Evolutionary conservation across 495 filamentous ascomycete species (phyloP), one percentile per base, ranked within the genome.

Genomic region (Talaromyces proteolyticus): DNA sequence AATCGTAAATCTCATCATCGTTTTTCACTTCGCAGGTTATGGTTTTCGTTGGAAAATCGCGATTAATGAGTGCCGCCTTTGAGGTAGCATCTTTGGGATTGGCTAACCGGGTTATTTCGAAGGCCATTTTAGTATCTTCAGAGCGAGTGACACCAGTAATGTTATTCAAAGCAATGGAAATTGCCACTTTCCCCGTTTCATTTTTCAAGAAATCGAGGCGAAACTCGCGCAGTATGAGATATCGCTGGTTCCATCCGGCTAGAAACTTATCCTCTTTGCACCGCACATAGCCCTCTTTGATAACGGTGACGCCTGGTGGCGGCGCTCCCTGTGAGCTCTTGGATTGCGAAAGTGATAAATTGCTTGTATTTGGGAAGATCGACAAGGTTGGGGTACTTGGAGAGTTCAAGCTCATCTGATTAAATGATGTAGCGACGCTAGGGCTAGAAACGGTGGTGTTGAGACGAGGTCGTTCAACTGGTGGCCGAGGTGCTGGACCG

Each of bases 1-100:
- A 98, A 46, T 94, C 89, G 62, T 98, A 98, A 29, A 96, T 81
- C 55, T 98, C 93, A 56, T 95, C 91, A 53, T 97, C 94, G 18
- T 80, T 85, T 61, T 95, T 95, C 54, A 97, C 87, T 61, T 87
- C 88, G 55, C 95, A 90, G 21, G 89, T 86, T 36, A 95, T 75
- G 8, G 85, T 86, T 57, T 87, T 88, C 25, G 84, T 83, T 3
- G 87, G 77, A 25, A 87, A 82, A 59, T 96, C 91, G n/a, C 82
- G 76, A 2, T 65, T 71, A 20, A 74, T 82, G 70, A 68, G 72
- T 24, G 80, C 78, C 4, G 82, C 68, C 56, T 78, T 83, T 53
- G 76, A 74, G 44, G 77, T 76, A 39, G 77, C 71, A 53, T 84
- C 79, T 52, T 78, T 82, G 3, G 79, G 66, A 44, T 87, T 81